A percentile compares a stretch with the other conserved stretches of the same genome.
Conservation (phyloP, 2,329 filamentous ascomycete genomes). For the Fusarium sp. region DNA sequence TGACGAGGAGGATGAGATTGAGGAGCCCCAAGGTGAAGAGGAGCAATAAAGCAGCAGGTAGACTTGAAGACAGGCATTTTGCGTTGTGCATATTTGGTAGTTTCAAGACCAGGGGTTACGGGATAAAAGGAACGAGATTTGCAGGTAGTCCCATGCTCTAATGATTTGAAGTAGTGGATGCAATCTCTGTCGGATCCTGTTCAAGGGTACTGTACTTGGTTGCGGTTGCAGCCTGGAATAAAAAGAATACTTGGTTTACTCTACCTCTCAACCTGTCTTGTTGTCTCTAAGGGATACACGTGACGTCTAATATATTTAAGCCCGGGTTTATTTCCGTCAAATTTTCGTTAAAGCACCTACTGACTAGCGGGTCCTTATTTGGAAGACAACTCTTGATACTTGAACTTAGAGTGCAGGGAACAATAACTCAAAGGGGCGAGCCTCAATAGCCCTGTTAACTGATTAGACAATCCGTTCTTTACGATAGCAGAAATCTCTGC, state of each 20-base stretch:
- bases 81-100: slow-evolving; percentile 24
- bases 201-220: slow-evolving; percentile 27
- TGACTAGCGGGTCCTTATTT: background rate
- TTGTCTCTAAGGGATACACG: slow-evolving; percentile 1
- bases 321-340: background rate
- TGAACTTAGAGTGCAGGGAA: background rate
- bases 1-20: slow-evolving; percentile 75
- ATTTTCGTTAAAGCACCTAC: background rate
- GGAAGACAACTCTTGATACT: background rate
- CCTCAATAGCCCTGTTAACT: background rate
- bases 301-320: background rate
- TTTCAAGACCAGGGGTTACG: slow-evolving; percentile 28
- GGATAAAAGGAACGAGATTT: slow-evolving; percentile 37
- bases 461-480: background rate
- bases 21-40: slow-evolving; percentile 53
- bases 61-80: slow-evolving; percentile 16
- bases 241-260: slow-evolving; percentile 47
- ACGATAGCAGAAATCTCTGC: background rate
- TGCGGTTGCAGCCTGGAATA: slow-evolving; percentile 38
- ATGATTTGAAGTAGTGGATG: slow-evolving; percentile 48
- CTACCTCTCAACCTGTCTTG: background rate
- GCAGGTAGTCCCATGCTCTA: slow-evolving; percentile 45
- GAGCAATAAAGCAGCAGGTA: slow-evolving; percentile 32
- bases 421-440: background rate
- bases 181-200: slow-evolving; percentile 36